Evolutionary conservation across 2,329 filamentous ascomycete genomes (phyloP).

Genomic region (Fusarium palustre): DNA sequence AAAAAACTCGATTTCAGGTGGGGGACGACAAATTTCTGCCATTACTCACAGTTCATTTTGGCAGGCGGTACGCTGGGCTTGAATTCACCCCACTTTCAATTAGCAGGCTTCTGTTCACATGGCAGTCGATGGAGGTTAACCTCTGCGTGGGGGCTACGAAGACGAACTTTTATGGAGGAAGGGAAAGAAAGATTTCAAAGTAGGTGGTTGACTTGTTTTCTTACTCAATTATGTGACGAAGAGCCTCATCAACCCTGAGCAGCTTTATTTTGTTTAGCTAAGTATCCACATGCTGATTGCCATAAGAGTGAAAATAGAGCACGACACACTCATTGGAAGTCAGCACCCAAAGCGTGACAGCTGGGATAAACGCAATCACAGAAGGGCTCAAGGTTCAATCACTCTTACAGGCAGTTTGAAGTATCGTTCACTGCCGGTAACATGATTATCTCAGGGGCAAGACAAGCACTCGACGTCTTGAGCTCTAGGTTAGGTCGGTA

Average conservation of each 20-base stretch:
- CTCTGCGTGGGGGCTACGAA: neutral
- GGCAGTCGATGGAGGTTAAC: neutral
- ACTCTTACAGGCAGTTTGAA: neutral
- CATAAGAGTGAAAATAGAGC: no score
- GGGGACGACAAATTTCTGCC: slow-evolving; percentile 36
- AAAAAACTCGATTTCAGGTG: slow-evolving; percentile 31
- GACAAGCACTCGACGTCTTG: neutral
- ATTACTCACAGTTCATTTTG: neutral
- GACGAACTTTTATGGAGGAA: neutral
- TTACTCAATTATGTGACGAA: no score
- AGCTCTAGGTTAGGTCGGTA: neutral
- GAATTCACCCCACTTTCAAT: neutral
- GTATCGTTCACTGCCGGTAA: neutral
- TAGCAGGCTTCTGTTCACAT: neutral
- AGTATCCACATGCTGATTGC: no score
- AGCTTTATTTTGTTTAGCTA: no score
- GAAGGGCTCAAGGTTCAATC: neutral
- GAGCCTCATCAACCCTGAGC: no score
- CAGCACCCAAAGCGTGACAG: no score
- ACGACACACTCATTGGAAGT: no score
- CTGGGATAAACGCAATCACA: accelerated
- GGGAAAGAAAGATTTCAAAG: no score
- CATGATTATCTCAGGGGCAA: neutral
- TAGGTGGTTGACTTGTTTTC: no score
- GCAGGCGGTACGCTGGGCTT: neutral